A percentile compares a stretch with the other conserved stretches of the same genome.
These are phyloP conservation scores for Gastrolobium bilobum DNA, from an alignment of 306 rosid genomes.

Conservation along the genomic window DNA sequence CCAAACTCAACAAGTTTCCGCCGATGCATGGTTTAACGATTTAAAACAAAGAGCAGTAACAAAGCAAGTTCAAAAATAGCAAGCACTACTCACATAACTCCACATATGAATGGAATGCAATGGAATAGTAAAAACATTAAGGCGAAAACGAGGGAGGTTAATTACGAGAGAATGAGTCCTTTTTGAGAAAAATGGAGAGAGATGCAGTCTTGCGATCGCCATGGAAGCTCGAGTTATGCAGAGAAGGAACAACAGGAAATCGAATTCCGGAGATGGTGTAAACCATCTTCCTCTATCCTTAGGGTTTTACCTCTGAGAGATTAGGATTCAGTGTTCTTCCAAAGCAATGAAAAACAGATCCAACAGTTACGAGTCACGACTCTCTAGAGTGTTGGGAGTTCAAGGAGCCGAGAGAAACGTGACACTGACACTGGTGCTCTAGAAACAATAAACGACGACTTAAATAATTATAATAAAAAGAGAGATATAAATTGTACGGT, in stretches of 20 bases:
- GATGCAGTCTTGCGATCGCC: constrained; percentile 56
- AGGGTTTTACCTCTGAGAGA: constrained; percentile 4
- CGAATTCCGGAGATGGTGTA: constrained; percentile 81
- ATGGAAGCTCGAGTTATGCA: constrained; percentile 50
- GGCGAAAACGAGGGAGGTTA: constrained; percentile 33
- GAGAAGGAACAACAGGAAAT: constrained; percentile 65
- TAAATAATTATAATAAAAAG: not conserved
- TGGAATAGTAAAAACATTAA: constrained; percentile 24
- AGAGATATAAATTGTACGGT: constrained; percentile 32
- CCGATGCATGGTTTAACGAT: constrained; percentile 29
- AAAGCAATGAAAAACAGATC: constrained; percentile 15
- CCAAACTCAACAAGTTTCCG: constrained; percentile 32
- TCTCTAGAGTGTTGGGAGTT: constrained; percentile 24
- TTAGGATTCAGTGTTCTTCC: not conserved
- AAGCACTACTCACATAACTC: constrained; percentile 26
- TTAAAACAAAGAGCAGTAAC: not conserved
- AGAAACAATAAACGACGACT: not conserved
- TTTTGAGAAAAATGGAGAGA: constrained; percentile 55
- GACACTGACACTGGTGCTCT: constrained; percentile 13
- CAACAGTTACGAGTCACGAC: not conserved
- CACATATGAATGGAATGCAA: constrained; percentile 8
- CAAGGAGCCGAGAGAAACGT: constrained; percentile 60
- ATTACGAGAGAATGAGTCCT: constrained; percentile 62
- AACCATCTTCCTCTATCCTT: constrained; percentile 58
- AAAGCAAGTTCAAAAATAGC: constrained; percentile 31